Evolutionary conservation across 2,329 filamentous ascomycete genomes (phyloP), one percentile per base, ranked within the genome.

Genomic region (Alternaria sp.): DNA sequence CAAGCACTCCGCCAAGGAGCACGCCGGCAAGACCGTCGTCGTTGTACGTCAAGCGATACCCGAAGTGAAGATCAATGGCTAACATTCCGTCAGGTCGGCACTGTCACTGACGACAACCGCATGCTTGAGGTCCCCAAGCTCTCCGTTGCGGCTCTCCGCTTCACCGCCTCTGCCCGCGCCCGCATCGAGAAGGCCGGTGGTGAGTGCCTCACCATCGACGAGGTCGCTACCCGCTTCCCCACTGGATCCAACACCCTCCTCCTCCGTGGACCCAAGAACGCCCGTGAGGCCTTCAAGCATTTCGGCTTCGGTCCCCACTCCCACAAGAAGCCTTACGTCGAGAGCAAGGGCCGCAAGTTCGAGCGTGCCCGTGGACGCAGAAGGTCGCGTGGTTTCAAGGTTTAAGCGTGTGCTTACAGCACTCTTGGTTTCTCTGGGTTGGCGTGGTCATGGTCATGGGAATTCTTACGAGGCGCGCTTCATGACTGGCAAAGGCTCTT

Each of bases 291-390:
- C 70, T 87, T 98, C 84, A 98, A 97, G 92, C 96, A 99, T 88
- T 99, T 99, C 83, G 96, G 96, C 82, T 92, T 99, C 79, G 96
- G 96, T 75, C 96, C 96, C 73, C 96, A 99, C 90, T 94, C 90
- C 85, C 87, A 97, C 91, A 99, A 98, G 95, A 98, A 97, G 90
- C 95, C 95, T 77, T 92, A 97, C 79, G 89, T 99, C 81, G 89
- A 93, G 85, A 97, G 93, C 88, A 99, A 99, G 92, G 96, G 96
- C 81, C 92, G 96, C 86, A 99, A 99, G 89, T 99, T 99, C 88
- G 96, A 99, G 91, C 89, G 90, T 81, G 96, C 94, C 81, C 94
- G 96, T 96, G 96, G 96, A 85, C 94, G 96, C 86, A 96, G 96
- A 91, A 89, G 93, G 84, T 98, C 94, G 80, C 90, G 92, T 81